Percentiles rank a stretch among this genome's conserved stretches.
phyloP scores from a whole-genome alignment of 768 basidiomycete genomes.

The Lactarius trivialis region DNA sequence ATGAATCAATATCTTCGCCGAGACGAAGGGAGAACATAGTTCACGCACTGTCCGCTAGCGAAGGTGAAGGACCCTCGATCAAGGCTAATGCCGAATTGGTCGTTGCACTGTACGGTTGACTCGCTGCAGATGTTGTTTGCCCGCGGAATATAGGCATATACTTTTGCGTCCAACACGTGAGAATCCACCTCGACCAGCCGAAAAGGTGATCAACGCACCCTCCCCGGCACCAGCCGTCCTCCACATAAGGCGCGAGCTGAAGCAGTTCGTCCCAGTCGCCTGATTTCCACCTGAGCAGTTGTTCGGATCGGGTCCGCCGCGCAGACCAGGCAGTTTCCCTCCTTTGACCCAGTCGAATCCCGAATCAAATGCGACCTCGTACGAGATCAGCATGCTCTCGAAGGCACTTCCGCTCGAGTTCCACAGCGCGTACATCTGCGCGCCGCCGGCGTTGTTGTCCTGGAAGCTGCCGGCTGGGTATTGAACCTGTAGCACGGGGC shows the following conservation, averaged over 20 bases:
- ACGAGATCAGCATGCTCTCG: slow-evolving; percentile 61
- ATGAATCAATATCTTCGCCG: slow-evolving; percentile 1
- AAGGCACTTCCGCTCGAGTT: slow-evolving; percentile 53
- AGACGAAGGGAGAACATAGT: slow-evolving; percentile 3
- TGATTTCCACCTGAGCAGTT: slow-evolving; percentile 67
- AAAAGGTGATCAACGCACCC: slow-evolving; percentile 38
- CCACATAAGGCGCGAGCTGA: slow-evolving; percentile 76
- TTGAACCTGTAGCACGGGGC: slow-evolving; percentile 49
- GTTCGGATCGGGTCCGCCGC: slow-evolving; percentile 55
- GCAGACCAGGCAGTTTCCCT: slow-evolving; percentile 70
- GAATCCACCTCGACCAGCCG: slow-evolving; percentile 5
- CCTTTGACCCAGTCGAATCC: slow-evolving; percentile 69
- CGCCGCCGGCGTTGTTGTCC: slow-evolving; percentile 48
- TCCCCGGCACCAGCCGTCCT: slow-evolving; percentile 56
- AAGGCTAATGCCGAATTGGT: slow-evolving; percentile 69
- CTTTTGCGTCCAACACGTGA: slow-evolving; percentile 33
- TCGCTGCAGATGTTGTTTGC: slow-evolving; percentile 54
- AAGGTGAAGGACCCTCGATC: slow-evolving; percentile 62
- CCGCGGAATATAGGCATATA: slow-evolving; percentile 74
- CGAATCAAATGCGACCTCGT: slow-evolving; percentile 66
- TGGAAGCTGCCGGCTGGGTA: slow-evolving; percentile 59
- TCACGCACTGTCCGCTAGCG: slow-evolving; percentile 51
- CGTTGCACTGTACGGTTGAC: slow-evolving; percentile 57
- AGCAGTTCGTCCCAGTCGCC: slow-evolving; percentile 61
- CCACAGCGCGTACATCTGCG: slow-evolving; percentile 65